phyloP scores from a whole-genome alignment of 345 rosid genomes.

The Corchorus olitorius region DNA sequence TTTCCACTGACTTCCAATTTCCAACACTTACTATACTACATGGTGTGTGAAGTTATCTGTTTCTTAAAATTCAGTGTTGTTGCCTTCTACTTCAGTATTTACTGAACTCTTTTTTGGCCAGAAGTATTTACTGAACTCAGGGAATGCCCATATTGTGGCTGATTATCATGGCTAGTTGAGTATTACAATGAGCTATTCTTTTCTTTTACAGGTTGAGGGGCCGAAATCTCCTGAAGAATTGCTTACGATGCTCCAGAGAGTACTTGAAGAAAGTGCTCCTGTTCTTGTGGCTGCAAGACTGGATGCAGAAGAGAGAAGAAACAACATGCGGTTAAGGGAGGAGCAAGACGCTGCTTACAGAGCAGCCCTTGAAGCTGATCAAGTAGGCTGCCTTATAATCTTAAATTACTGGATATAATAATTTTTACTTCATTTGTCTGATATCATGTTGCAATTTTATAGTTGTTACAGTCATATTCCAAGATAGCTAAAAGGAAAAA shows the following conservation, averaged over 20 bases:
- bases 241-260: conserved; percentile 72
- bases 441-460: neutral
- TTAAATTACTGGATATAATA: neutral
- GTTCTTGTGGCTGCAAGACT: conserved; percentile 83
- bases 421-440: conserved; percentile 3
- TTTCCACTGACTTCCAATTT: neutral
- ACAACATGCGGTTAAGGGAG: conserved; percentile 76
- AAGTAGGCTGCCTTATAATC: conserved; percentile 43
- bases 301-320: conserved; percentile 96
- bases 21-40: neutral
- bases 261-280: conserved; percentile 92
- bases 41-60: neutral
- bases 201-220: conserved; percentile 74
- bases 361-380: conserved; percentile 99
- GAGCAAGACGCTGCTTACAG: conserved; percentile 98
- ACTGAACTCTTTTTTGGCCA: too few species aligned
- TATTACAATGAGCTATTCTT: neutral
- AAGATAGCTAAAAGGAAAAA: neutral
- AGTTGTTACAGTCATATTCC: neutral
- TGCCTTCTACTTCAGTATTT: neutral
- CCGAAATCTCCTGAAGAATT: conserved; percentile 86
- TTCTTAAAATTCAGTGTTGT: neutral
- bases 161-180: conserved; percentile 1
- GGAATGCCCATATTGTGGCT: neutral
- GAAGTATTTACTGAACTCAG: neutral